Percentiles rank a stretch among this genome's conserved stretches.
These are phyloP conservation scores for Hippophae rhamnoides DNA, from an alignment of 306 rosid genomes.

Conservation along the genomic window DNA sequence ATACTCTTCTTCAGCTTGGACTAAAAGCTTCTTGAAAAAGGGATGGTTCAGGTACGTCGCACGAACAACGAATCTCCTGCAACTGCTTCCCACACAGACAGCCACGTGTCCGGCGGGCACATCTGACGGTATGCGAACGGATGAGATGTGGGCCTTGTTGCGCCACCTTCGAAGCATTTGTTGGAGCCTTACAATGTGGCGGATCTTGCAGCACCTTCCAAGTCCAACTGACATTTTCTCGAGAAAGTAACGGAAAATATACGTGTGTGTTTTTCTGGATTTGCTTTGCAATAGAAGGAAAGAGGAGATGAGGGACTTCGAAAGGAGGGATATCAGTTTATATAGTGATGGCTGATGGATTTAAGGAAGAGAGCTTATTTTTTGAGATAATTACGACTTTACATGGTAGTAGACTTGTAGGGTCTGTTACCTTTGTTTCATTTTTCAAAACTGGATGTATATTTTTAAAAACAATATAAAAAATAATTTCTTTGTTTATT, in stretches of 20 bases:
- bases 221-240: constrained; percentile 41
- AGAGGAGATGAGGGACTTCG: constrained; percentile 8
- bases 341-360: constrained; percentile 12
- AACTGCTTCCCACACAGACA: constrained; percentile 55
- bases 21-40: constrained; percentile 61
- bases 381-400: constrained; percentile 33
- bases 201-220: constrained; percentile 79
- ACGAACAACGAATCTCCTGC: constrained; percentile 56
- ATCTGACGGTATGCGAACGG: constrained; percentile 58
- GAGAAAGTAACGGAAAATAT: constrained; percentile 8
- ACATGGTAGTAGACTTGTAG: neutral
- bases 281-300: neutral
- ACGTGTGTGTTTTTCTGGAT: neutral
- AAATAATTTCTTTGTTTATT: no score
- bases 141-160: constrained; percentile 64
- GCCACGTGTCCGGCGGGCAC: constrained; percentile 94
- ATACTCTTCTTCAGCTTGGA: constrained; percentile 72
- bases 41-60: constrained; percentile 88
- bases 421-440: constrained; percentile 9
- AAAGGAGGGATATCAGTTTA: neutral
- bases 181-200: constrained; percentile 82
- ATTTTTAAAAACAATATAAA: no score
- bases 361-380: constrained; percentile 15
- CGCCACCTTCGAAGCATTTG: constrained; percentile 91
- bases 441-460: neutral